A percentile compares a stretch with the other conserved stretches of the same genome.
Evolutionary conservation across 495 filamentous ascomycete genomes (phyloP).

Genomic region (Penicillium simplicissimum): DNA sequence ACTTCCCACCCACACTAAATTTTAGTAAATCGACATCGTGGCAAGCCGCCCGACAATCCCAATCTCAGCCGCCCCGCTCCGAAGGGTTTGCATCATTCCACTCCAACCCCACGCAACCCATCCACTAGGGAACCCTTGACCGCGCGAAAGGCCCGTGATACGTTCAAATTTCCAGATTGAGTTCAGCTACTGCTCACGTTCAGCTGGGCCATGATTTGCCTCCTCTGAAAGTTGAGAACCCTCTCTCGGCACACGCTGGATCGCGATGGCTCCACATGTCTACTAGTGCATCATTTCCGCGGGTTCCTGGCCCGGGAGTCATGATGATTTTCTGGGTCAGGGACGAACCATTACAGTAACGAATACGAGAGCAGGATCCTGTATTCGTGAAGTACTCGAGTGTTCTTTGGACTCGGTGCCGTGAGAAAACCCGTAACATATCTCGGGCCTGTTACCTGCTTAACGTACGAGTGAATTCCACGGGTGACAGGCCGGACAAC

Average conservation of each 20-base stretch:
- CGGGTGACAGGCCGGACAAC: neutral
- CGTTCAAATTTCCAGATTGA: neutral
- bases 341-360: conserved; percentile 3
- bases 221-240: neutral
- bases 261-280: conserved; percentile 8
- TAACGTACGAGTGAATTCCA: neutral
- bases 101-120: neutral
- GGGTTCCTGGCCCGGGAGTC: neutral
- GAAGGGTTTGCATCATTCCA: neutral
- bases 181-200: conserved; percentile 1
- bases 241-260: neutral
- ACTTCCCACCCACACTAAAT: conserved; percentile 9
- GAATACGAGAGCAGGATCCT: too few relatives aligned
- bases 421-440: too few relatives aligned
- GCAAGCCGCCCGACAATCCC: conserved; percentile 9
- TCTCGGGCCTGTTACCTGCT: neutral
- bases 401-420: too few relatives aligned
- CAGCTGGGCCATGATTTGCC: neutral
- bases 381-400: too few relatives aligned
- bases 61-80: conserved; percentile 7
- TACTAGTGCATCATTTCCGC: neutral
- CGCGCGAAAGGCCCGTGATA: neutral
- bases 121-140: neutral
- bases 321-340: conserved; percentile 10
- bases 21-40: neutral